These are phyloP conservation scores for Craterostigma plantagineum DNA, from an alignment of 257 asterid genomes.

Conservation along the genomic window DNA sequence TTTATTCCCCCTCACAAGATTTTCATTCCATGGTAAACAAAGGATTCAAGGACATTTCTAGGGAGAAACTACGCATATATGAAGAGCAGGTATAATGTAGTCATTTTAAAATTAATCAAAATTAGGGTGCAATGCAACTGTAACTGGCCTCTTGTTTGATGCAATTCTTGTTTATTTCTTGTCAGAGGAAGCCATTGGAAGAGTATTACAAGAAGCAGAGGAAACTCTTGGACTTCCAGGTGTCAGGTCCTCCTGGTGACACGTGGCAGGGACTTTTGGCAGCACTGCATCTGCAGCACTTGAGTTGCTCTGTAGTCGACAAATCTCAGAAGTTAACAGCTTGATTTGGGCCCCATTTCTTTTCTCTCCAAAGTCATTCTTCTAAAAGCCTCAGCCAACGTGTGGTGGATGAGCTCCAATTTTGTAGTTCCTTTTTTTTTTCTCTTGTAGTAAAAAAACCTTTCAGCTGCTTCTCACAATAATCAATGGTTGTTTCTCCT, in stretches of 20 bases:
- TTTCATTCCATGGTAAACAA: constrained; percentile 26
- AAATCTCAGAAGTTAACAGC: no score
- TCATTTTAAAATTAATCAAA: background rate
- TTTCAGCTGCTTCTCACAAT: no score
- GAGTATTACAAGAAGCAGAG: constrained; percentile 67
- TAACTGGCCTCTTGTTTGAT: no score
- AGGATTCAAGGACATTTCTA: constrained; percentile 25
- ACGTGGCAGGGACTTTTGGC: constrained; percentile 84
- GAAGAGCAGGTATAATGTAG: constrained; percentile 45
- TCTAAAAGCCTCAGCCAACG: no score
- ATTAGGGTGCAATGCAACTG: no score
- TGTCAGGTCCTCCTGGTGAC: constrained; percentile 51
- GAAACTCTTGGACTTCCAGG: constrained; percentile 68
- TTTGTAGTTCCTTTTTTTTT: background rate
- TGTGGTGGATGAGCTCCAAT: background rate
- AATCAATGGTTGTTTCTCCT: no score
- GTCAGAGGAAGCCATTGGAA: constrained; percentile 59
- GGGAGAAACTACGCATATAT: constrained; percentile 32
- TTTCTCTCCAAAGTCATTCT: no score
- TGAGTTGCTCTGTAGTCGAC: constrained; percentile 17
- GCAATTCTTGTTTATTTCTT: background rate
- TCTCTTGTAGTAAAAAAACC: no score
- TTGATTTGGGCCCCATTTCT: no score
- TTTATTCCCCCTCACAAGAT: constrained; percentile 27
- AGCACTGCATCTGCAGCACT: constrained; percentile 69